Percentiles rank a stretch among this genome's conserved stretches.
Evolutionary conservation across 441 rosid species (phyloP).

Genomic region (Breynia disticha): DNA sequence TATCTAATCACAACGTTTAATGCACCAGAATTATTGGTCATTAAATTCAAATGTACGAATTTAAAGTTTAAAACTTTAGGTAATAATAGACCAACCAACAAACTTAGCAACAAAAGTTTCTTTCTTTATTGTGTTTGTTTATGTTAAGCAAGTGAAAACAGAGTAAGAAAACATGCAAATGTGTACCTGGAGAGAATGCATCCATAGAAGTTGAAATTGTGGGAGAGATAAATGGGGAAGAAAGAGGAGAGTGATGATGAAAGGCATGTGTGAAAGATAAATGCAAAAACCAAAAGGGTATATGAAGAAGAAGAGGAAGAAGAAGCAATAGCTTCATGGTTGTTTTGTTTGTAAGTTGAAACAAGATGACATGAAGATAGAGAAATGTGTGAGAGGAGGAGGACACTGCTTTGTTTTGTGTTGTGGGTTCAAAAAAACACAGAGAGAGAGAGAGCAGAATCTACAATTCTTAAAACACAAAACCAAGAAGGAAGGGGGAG

Average conservation of each 20-base stretch:
- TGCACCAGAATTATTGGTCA: conserved; percentile 16
- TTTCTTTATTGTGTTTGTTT: no score
- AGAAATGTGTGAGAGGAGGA: conserved; percentile 5
- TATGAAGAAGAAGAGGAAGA: conserved; percentile 29
- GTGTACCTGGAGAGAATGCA: conserved; percentile 62
- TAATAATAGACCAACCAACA: conserved; percentile 5
- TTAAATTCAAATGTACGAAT: conserved; percentile 7
- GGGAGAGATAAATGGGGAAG: conserved; percentile 21
- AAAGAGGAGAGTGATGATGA: conserved; percentile 20
- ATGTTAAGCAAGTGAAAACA: neutral
- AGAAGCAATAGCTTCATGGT: conserved; percentile 36
- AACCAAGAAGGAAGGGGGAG: neutral
- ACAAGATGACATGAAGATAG: conserved; percentile 27
- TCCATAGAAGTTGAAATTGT: conserved; percentile 29
- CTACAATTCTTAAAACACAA: no score
- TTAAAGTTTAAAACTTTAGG: conserved; percentile 8
- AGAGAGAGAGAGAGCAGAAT: conserved; percentile 6
- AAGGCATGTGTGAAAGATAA: conserved; percentile 19
- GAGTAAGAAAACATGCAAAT: neutral
- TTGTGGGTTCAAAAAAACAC: conserved; percentile 15
- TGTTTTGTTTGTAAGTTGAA: conserved; percentile 8
- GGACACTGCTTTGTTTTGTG: conserved; percentile 8
- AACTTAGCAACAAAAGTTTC: neutral
- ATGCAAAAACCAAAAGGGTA: conserved; percentile 28
- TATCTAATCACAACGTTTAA: conserved; percentile 9